phyloP scores from a whole-genome alignment of 495 filamentous ascomycete genomes.

The Penicillium riverlandense region DNA sequence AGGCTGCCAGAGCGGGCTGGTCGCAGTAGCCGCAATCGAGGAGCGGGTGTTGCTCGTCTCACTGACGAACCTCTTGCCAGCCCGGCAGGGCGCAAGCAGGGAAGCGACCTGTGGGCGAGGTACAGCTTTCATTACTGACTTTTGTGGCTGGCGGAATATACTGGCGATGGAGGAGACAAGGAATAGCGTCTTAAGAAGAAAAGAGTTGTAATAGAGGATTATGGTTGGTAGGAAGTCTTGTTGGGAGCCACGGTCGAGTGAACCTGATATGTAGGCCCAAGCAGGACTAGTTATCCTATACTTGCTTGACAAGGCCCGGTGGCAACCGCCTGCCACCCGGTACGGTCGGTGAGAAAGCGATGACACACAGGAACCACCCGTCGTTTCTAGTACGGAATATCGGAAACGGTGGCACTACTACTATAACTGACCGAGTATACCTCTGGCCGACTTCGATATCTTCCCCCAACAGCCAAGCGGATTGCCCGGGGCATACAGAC shows the following conservation, averaged over 20 bases:
- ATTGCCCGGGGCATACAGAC: too few relatives aligned
- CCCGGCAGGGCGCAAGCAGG: conserved; percentile 8
- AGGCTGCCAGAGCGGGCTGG: conserved; percentile 15
- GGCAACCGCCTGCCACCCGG: conserved; percentile 19
- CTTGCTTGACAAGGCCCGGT: conserved; percentile 9
- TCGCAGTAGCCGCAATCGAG: conserved; percentile 19
- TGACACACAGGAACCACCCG: too few relatives aligned
- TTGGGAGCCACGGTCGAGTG: conserved; percentile 5
- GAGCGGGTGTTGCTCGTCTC: conserved; percentile 33
- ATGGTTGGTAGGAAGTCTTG: background rate
- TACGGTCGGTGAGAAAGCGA: conserved; percentile 9
- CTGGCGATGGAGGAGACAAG: background rate
- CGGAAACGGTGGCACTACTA: too few relatives aligned
- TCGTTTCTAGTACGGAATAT: too few relatives aligned
- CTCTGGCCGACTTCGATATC: too few relatives aligned
- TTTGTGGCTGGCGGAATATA: background rate
- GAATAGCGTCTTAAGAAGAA: background rate
- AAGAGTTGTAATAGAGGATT: background rate
- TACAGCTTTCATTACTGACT: conserved; percentile 25
- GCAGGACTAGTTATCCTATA: conserved; percentile 2
- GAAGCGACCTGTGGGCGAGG: conserved; percentile 23
- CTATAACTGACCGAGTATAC: too few relatives aligned
- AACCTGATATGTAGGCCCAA: too few relatives aligned
- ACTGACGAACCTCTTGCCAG: conserved; percentile 24
- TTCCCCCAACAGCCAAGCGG: too few relatives aligned